Evolutionary conservation across 2,329 filamentous ascomycete species (phyloP), one percentile per base, ranked within the genome.

Genomic region (Penicillium sp.): DNA sequence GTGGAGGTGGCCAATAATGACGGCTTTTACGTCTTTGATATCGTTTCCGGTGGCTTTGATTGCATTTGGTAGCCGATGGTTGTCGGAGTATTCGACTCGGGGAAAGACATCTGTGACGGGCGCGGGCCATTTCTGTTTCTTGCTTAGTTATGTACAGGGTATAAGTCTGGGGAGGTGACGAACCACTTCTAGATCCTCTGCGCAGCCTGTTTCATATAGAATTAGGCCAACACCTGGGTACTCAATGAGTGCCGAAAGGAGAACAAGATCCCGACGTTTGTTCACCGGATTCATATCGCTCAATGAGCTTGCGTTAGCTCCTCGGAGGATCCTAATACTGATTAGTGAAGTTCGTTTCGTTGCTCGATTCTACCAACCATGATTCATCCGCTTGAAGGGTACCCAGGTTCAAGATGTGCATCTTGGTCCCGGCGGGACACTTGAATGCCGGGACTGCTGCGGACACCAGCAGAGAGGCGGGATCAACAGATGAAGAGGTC

Each of bases 1-100:
- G 54, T 77, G 74, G 28, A 78, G 59, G 46, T 77, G 75, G 2
- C 75, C 72, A 14, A 77, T 67, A 3, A 77, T 68, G 9, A 77
- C 66, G 16, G 69, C 67, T 56, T 77, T 76, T 25, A 77, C 62
- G 55, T 77, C 74, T 40, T 72, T 69, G 41, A 77, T 71, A 40
- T 71, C 66, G 41, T 77, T 62, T n/a, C 73, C 70, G 0, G 67
- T 64, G 11, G 58, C 56, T 36, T 62, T 58, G 34, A 73, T 72
- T 3, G 70, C 70, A 0, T 59, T 61, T 0, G 66, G 64, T 3
- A 74, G 63, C n/a, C 64, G 64, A 19, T 68, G 64, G 1, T 63
- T 51, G 2, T 65, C 61, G 0, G 53, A 53, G 50, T 74, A 73
- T 6, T 57, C 50, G 1, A 59, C 58, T 7, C 68, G 65, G 6